Evolutionary conservation across 1,284 basidiomycete genomes (phyloP).

Genomic region (Trichosporon faecale): DNA sequence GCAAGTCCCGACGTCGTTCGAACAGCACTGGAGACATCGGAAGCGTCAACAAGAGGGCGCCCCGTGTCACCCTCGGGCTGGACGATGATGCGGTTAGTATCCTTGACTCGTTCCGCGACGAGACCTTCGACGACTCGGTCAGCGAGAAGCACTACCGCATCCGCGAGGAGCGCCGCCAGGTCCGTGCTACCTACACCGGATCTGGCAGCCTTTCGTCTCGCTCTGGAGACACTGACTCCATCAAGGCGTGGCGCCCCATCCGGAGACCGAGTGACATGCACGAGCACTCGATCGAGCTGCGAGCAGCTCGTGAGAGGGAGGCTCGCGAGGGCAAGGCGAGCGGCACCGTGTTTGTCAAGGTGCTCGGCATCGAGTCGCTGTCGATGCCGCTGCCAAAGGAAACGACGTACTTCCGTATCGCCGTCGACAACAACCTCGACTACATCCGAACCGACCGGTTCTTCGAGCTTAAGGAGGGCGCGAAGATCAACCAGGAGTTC

Average conservation of each 20-base stretch:
- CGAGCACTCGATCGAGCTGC: slow-evolving; percentile 84
- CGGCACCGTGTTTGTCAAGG: slow-evolving; percentile 92
- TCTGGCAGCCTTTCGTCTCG: slow-evolving; percentile 59
- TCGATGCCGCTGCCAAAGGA: slow-evolving; percentile 70
- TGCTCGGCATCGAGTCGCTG: slow-evolving; percentile 71
- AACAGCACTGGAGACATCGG: slow-evolving; percentile 44
- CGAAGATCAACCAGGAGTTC: slow-evolving; percentile 84
- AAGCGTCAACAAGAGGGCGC: slow-evolving; percentile 27
- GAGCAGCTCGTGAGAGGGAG: slow-evolving; percentile 71
- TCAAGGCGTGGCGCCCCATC: slow-evolving; percentile 79
- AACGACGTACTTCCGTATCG: slow-evolving; percentile 75
- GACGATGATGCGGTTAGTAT: slow-evolving; percentile 41
- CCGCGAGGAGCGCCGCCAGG: slow-evolving; percentile 62
- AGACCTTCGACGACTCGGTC: slow-evolving; percentile 39
- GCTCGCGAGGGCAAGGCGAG: slow-evolving; percentile 68
- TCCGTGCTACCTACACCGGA: slow-evolving; percentile 71
- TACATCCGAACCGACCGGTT: slow-evolving; percentile 85
- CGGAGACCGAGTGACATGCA: slow-evolving; percentile 92
- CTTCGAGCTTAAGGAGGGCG: slow-evolving; percentile 61
- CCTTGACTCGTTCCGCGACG: slow-evolving; percentile 46
- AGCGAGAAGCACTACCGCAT: slow-evolving; percentile 60
- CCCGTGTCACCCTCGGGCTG: slow-evolving; percentile 44
- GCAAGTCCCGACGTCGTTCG: slow-evolving; percentile 40
- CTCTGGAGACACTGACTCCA: slow-evolving; percentile 69
- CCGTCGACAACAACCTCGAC: slow-evolving; percentile 93